phyloP scores from a whole-genome alignment of 192 early-diverging fungal species.

The Coemansia sp. region DNA sequence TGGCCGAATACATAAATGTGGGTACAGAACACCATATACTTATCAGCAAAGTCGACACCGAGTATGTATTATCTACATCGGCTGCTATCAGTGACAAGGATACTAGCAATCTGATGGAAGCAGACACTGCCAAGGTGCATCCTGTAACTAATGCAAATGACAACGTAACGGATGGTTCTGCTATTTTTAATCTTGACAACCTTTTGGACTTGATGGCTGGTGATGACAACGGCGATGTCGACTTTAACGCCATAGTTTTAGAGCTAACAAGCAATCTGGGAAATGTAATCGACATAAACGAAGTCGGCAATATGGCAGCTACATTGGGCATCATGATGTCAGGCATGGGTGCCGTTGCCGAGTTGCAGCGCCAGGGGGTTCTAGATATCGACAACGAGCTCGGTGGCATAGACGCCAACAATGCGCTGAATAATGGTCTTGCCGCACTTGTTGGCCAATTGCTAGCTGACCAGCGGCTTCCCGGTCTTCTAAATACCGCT shows the following conservation, averaged over 20 bases:
- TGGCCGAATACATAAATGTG: constrained; percentile 14
- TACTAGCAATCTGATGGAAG: neutral
- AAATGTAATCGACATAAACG: constrained; percentile 54
- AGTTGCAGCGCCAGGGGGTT: constrained; percentile 32
- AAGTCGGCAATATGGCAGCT: constrained; percentile 46
- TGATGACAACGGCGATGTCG: constrained; percentile 48
- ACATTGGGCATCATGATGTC: constrained; percentile 50
- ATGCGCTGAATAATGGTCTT: constrained; percentile 31
- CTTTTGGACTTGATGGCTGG: constrained; percentile 52
- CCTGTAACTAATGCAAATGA: neutral
- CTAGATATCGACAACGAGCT: neutral
- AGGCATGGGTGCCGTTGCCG: constrained; percentile 37
- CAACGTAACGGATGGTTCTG: neutral
- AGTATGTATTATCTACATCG: neutral
- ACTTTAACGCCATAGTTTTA: constrained; percentile 50
- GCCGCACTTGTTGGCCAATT: constrained; percentile 37
- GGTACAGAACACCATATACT: constrained; percentile 19
- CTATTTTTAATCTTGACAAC: constrained; percentile 43
- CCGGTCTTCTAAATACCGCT: neutral
- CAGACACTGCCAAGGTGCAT: neutral
- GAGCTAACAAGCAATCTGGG: constrained; percentile 48
- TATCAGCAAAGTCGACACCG: constrained; percentile 3
- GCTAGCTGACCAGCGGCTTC: constrained; percentile 6
- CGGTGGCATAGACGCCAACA: constrained; percentile 9
- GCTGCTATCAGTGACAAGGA: neutral